Evolutionary conservation across 2,329 filamentous ascomycete genomes (phyloP).

Genomic region (Lasiodiplodia citricola): DNA sequence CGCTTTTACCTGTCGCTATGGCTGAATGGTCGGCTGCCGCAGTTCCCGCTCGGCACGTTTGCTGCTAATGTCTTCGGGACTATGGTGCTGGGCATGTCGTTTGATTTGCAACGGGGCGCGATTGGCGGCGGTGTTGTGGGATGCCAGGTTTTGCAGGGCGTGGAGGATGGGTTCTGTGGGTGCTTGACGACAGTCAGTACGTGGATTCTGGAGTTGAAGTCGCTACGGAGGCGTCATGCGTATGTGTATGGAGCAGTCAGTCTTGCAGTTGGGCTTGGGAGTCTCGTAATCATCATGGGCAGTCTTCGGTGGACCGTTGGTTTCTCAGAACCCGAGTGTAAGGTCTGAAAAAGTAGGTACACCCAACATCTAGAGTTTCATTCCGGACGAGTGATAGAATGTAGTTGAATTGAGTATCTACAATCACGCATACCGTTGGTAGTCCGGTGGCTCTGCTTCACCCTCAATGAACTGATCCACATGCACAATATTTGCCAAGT

Average conservation of each 20-base stretch:
- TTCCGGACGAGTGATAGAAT: no score
- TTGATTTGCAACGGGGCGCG: conserved; percentile 68
- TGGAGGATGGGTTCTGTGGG: conserved; percentile 57
- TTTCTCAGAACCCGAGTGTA: neutral
- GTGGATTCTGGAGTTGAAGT: conserved; percentile 52
- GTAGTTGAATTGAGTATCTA: no score
- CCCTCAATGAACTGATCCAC: no score
- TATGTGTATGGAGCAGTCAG: conserved; percentile 73
- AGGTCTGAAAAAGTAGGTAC: no score
- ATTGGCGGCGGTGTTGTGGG: conserved; percentile 47
- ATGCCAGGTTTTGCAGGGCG: conserved; percentile 46
- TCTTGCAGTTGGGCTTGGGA: conserved; percentile 61
- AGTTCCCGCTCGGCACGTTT: conserved; percentile 88
- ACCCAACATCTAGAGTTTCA: no score
- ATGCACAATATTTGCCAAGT: no score
- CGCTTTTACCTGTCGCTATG: conserved; percentile 74
- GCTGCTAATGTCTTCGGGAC: conserved; percentile 79
- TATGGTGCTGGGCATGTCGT: conserved; percentile 74
- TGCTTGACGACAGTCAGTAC: conserved; percentile 55
- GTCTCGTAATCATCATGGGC: conserved; percentile 75
- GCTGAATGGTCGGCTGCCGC: conserved; percentile 68
- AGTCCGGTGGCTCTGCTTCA: no score
- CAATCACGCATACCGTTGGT: no score
- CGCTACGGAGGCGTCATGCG: conserved; percentile 55
- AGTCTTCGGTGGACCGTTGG: conserved; percentile 66